Evolutionary conservation across 2,329 filamentous ascomycete species (phyloP).

Genomic region (Cercospora berteroae): DNA sequence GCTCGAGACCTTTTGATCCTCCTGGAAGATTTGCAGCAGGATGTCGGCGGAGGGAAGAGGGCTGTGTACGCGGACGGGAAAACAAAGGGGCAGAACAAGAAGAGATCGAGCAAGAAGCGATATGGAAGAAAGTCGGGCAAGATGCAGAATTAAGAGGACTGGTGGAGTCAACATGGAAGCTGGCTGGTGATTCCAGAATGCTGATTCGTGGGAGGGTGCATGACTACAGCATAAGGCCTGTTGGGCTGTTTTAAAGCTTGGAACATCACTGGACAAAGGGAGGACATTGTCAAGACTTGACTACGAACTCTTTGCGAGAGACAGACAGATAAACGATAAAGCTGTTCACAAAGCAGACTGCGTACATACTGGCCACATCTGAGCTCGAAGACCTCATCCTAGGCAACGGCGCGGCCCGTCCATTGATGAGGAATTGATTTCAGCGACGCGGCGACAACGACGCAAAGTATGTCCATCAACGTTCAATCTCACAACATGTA

Average conservation of each 20-base stretch:
- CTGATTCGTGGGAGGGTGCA: background rate
- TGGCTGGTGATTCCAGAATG: background rate
- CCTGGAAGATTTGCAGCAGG: background rate
- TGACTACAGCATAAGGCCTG: too few species aligned
- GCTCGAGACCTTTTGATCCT: background rate
- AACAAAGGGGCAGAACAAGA: background rate
- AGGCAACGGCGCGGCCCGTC: background rate
- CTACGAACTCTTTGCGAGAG: too few species aligned
- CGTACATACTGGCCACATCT: background rate
- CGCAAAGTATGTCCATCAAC: background rate
- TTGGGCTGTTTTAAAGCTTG: too few species aligned
- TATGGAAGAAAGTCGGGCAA: background rate
- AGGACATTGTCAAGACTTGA: too few species aligned
- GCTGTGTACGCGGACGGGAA: too few species aligned
- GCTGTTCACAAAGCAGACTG: too few species aligned
- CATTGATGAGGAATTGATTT: background rate
- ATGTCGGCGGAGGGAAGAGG: background rate
- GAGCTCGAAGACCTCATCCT: background rate
- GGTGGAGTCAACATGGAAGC: background rate
- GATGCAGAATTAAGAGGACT: background rate
- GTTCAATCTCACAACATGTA: background rate
- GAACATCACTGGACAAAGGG: too few species aligned
- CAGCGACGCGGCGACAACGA: background rate
- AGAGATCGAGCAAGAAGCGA: background rate
- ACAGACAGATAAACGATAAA: too few species aligned